A percentile compares a stretch with the other conserved stretches of the same genome.
phyloP scores from a whole-genome alignment of 2,329 filamentous ascomycete genomes.

The Diaporthe sp. region DNA sequence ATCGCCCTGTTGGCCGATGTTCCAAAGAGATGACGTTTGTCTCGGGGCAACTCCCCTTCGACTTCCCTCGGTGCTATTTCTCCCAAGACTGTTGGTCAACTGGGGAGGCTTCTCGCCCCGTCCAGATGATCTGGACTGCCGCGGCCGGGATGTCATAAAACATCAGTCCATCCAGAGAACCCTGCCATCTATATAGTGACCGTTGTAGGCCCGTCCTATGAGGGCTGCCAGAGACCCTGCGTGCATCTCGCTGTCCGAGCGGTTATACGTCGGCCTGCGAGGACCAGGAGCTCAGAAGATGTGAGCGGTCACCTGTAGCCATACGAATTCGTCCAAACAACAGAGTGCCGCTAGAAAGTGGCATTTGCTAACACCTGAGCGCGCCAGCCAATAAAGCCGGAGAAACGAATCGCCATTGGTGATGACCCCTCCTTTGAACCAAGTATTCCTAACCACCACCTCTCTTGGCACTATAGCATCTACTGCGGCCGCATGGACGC shows the following conservation, averaged over 20 bases:
- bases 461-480: background rate
- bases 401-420: background rate
- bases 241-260: background rate
- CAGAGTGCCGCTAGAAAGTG: background rate
- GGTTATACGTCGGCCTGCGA: background rate
- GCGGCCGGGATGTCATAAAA: slow-evolving; percentile 3
- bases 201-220: background rate
- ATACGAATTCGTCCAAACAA: background rate
- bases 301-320: background rate
- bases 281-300: background rate
- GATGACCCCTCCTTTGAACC: background rate
- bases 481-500: background rate
- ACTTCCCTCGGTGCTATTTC: background rate
- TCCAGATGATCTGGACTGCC: background rate
- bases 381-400: background rate
- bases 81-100: background rate
- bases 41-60: slow-evolving; percentile 3
- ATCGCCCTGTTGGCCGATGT: slow-evolving; percentile 22
- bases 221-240: background rate
- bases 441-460: slow-evolving; percentile 8
- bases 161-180: background rate
- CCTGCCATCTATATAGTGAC: background rate
- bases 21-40: slow-evolving; percentile 23
- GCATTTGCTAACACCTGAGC: background rate
- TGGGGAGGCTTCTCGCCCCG: background rate